Evolutionary conservation across 1,284 basidiomycete genomes (phyloP).

Genomic region (Ganoderma lingzhi): DNA sequence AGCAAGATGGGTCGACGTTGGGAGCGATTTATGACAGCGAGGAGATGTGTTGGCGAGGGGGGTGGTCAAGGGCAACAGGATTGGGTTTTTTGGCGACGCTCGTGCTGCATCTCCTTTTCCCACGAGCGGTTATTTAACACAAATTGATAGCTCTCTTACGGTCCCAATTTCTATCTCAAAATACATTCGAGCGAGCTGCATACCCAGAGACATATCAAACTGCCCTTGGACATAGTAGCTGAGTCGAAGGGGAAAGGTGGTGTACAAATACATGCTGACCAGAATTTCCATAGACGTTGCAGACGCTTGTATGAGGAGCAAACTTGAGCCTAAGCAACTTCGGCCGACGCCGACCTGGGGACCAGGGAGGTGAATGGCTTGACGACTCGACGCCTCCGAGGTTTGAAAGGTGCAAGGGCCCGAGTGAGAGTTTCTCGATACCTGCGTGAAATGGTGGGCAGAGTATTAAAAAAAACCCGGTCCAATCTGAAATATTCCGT

Average conservation of each 20-base stretch:
- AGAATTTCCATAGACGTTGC: neutral
- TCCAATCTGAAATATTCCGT: no score
- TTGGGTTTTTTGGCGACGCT: constrained; percentile 26
- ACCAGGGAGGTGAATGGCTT: no score
- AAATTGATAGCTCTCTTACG: constrained; percentile 15
- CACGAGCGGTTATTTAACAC: constrained; percentile 21
- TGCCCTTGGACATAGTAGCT: neutral
- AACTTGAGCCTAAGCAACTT: no score
- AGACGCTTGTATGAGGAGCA: neutral
- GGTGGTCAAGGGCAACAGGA: constrained; percentile 25
- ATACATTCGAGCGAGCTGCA: neutral
- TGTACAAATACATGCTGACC: neutral
- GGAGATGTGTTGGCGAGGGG: constrained; percentile 12
- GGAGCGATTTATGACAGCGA: neutral
- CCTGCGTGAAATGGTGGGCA: no score
- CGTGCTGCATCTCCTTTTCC: constrained; percentile 20
- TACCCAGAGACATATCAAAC: neutral
- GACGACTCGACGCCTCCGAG: no score
- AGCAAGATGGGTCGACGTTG: constrained; percentile 8
- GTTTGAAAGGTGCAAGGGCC: no score
- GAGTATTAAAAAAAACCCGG: no score
- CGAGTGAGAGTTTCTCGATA: no score
- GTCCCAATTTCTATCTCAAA: neutral
- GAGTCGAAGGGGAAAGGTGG: neutral
- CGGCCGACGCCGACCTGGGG: no score